Conservation (phyloP, 176 grass and related monocot genomes). For the Coix lacrymajobi region DNA sequence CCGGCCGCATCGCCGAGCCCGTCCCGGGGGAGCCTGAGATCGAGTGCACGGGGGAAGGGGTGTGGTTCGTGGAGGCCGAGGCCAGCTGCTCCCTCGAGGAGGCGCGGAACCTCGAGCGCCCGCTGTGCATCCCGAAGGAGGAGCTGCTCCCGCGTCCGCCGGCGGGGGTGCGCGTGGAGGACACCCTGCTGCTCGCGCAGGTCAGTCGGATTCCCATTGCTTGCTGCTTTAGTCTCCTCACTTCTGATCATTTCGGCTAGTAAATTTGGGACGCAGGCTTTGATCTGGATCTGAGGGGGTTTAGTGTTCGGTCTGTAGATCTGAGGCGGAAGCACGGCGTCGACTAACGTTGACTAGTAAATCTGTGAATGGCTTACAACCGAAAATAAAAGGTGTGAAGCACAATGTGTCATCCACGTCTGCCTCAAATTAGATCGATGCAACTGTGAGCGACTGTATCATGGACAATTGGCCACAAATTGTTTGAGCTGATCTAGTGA, state of each 20-base stretch:
- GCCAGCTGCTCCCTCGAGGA: slow-evolving; percentile 57
- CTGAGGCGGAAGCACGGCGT: background rate
- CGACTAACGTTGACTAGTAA: slow-evolving; percentile 23
- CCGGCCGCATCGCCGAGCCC: slow-evolving; percentile 51
- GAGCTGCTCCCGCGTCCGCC: slow-evolving; percentile 64
- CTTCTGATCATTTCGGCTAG: background rate
- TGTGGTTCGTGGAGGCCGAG: slow-evolving; percentile 69
- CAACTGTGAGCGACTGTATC: background rate
- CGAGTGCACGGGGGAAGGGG: slow-evolving; percentile 61
- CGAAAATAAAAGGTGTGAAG: background rate
- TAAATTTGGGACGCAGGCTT: background rate
- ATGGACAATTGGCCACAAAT: background rate
- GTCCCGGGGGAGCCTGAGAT: slow-evolving; percentile 40
- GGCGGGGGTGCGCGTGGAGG: slow-evolving; percentile 29
- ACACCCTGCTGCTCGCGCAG: slow-evolving; percentile 64
- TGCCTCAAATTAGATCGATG: background rate
- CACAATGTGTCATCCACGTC: background rate
- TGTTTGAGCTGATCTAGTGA: background rate
- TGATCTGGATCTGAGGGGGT: slow-evolving; percentile 17
- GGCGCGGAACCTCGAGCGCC: slow-evolving; percentile 61
- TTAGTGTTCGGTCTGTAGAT: slow-evolving; percentile 8
- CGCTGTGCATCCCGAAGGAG: slow-evolving; percentile 62
- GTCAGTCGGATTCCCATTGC: slow-evolving; percentile 16
- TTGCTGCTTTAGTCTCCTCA: background rate
- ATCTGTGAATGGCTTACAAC: background rate